A percentile compares a stretch with the other conserved stretches of the same genome.
Evolutionary conservation across 176 grass and related monocot species (phyloP).

Genomic region (Hordeum vulgare): MorexV3_pseudomolecules_assembly NC_058522.1:546096001-546096500

Average conservation of each 20-base stretch:
- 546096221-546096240: slow-evolving; percentile 36
- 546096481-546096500: slow-evolving; percentile 55
- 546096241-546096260: slow-evolving; percentile 35
- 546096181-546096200: slow-evolving; percentile 55
- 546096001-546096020: slow-evolving; percentile 21
- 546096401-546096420: slow-evolving; percentile 20
- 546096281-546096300: slow-evolving; percentile 58
- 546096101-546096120: slow-evolving; percentile 32
- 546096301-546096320: slow-evolving; percentile 38
- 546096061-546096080: slow-evolving; percentile 34
- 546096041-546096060: slow-evolving; percentile 38
- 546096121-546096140: slow-evolving; percentile 38
- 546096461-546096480: slow-evolving; percentile 48
- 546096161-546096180: slow-evolving; percentile 33
- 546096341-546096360: slow-evolving; percentile 31
- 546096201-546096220: slow-evolving; percentile 25
- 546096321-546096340: slow-evolving; percentile 49
- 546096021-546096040: slow-evolving; percentile 40
- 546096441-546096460: slow-evolving; percentile 54
- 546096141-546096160: slow-evolving; percentile 42
- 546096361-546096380: slow-evolving; percentile 39
- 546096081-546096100: slow-evolving; percentile 37
- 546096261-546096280: slow-evolving; percentile 27
- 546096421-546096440: slow-evolving; percentile 44
- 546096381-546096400: slow-evolving; percentile 40